phyloP scores from a whole-genome alignment of 2,329 filamentous ascomycete species.

The Cytospora piceae region DNA sequence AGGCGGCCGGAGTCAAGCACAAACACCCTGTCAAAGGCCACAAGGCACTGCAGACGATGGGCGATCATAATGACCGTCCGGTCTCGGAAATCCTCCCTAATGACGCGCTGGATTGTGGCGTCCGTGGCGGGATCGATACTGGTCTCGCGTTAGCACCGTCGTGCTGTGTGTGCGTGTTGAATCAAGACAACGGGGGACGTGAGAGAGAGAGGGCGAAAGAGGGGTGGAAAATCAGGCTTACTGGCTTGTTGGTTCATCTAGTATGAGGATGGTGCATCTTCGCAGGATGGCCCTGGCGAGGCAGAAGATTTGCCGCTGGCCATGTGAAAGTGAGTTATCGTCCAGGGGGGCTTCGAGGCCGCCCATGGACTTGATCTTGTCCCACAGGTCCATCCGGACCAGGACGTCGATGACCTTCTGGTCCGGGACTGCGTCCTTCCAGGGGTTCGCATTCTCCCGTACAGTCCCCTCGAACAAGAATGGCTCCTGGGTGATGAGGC shows the following conservation, averaged over 20 bases:
- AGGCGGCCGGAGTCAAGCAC: slow-evolving; percentile 19
- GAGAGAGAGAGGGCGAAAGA: background rate
- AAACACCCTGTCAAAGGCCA: slow-evolving; percentile 19
- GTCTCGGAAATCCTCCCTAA: slow-evolving; percentile 12
- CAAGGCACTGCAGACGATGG: slow-evolving; percentile 18
- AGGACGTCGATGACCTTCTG: slow-evolving; percentile 15
- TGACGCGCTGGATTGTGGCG: slow-evolving; percentile 16
- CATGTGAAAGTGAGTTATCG: slow-evolving; percentile 34
- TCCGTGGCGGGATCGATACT: slow-evolving; percentile 20
- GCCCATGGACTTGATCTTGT: slow-evolving; percentile 6
- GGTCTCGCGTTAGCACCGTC: background rate
- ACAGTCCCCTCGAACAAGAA: slow-evolving; percentile 25
- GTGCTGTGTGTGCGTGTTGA: too few relatives aligned
- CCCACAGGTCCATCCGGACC: slow-evolving; percentile 9
- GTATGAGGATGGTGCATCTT: slow-evolving; percentile 41
- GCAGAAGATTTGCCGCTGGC: slow-evolving; percentile 51
- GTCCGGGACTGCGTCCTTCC: slow-evolving; percentile 27
- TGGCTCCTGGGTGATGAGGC: slow-evolving; percentile 48
- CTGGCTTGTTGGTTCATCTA: slow-evolving; percentile 48
- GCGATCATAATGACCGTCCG: slow-evolving; percentile 23
- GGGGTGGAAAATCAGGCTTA: slow-evolving; percentile 12
- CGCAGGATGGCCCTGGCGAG: slow-evolving; percentile 45
- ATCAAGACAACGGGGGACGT: too few relatives aligned
- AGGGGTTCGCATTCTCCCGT: slow-evolving; percentile 31
- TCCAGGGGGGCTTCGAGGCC: slow-evolving; percentile 6